Conservation (phyloP, 345 rosid genomes). For the Pistacia atlantica region DNA sequence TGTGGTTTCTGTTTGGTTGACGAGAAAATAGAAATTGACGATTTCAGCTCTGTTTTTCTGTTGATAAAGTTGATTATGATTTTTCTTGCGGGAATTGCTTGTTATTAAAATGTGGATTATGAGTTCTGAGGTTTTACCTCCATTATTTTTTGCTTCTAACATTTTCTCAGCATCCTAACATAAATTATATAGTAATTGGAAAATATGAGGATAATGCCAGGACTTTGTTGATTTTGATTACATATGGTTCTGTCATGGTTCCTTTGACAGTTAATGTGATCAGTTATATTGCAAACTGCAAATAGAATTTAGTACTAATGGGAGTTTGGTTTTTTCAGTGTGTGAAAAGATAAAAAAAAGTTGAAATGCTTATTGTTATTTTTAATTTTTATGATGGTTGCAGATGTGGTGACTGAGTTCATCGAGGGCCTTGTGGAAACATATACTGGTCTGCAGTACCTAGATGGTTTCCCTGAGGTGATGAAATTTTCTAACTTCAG, state of each 20-base stretch:
- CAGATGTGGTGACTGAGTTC: constrained; percentile 94
- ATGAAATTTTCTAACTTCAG: constrained; percentile 5
- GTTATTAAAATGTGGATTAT: not conserved
- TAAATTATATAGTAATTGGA: too few relatives aligned
- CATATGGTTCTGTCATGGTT: not conserved
- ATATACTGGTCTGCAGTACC: constrained; percentile 79
- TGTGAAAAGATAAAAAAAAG: not conserved
- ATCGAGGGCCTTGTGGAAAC: constrained; percentile 95
- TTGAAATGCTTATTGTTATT: not conserved
- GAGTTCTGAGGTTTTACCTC: not conserved
- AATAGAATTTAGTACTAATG: not conserved
- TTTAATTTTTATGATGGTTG: constrained; percentile 18
- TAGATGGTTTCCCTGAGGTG: constrained; percentile 97
- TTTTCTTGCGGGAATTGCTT: not conserved
- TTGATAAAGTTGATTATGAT: not conserved
- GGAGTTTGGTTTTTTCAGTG: not conserved
- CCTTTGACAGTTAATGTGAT: constrained; percentile 1
- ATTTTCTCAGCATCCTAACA: not conserved
- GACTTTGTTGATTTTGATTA: not conserved
- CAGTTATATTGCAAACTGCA: not conserved
- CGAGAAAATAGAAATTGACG: not conserved
- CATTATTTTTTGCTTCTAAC: not conserved
- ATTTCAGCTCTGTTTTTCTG: not conserved
- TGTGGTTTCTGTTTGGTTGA: not conserved
- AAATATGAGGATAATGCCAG: not conserved